Conservation (phyloP, 2,329 filamentous ascomycete genomes). For the Colletotrichum somersetense region DNA sequence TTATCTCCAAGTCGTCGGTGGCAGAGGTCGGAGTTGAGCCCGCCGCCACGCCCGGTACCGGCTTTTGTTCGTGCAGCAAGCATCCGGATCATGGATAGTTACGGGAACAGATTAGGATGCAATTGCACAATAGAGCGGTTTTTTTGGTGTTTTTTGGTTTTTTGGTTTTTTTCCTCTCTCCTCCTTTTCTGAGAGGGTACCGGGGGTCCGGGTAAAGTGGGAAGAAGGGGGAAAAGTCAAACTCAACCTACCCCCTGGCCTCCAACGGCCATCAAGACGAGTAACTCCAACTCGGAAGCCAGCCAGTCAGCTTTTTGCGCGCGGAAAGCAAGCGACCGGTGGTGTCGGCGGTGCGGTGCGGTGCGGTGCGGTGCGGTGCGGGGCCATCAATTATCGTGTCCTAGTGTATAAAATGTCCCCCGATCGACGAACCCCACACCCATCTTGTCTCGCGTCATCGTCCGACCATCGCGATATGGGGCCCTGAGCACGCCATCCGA, state of each 20-base stretch:
- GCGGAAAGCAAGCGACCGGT: neutral
- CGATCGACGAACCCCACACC: constrained; percentile 13
- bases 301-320: neutral
- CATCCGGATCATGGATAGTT: neutral
- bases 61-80: constrained; percentile 4
- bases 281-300: neutral
- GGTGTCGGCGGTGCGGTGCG: constrained; percentile 25
- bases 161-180: too few relatives aligned
- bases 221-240: neutral
- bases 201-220: neutral
- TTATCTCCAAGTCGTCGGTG: constrained; percentile 14
- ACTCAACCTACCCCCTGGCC: neutral
- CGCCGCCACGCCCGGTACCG: constrained; percentile 4
- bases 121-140: constrained; percentile 1
- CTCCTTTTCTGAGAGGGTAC: neutral
- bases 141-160: too few relatives aligned
- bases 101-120: neutral
- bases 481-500: constrained; percentile 41
- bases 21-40: neutral
- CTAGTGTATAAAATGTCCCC: too few relatives aligned
- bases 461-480: constrained; percentile 40
- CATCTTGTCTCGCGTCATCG: constrained; percentile 40
- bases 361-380: constrained; percentile 17
- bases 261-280: neutral
- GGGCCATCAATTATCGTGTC: neutral